Evolutionary conservation across 306 rosid genomes (phyloP).

Genomic region (Lathyrus oleraceus): DNA sequence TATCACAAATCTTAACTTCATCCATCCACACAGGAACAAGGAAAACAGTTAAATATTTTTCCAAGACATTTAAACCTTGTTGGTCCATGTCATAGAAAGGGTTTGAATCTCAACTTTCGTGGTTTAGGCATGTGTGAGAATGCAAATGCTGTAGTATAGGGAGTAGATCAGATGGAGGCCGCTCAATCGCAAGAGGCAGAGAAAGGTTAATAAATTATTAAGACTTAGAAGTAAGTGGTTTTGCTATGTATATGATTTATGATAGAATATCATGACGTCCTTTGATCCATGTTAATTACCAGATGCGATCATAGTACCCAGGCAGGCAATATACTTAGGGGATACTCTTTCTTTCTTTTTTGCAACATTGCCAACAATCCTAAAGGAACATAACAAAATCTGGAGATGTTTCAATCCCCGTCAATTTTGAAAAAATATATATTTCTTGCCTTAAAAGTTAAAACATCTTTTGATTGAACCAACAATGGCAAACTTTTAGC

Average conservation of each 20-base stretch:
- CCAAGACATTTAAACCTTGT: background rate
- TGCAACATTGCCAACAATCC: background rate
- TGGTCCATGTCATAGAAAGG: background rate
- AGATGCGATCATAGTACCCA: slow-evolving; percentile 1
- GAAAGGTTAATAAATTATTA: background rate
- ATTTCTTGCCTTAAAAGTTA: background rate
- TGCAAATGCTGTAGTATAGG: background rate
- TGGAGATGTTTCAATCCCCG: background rate
- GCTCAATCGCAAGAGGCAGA: background rate
- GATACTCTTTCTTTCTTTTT: background rate
- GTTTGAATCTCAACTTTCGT: background rate
- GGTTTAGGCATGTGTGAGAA: slow-evolving; percentile 7
- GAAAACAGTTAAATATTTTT: slow-evolving; percentile 1
- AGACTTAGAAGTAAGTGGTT: background rate
- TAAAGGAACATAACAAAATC: slow-evolving; percentile 10
- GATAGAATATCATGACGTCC: background rate
- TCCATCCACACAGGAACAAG: background rate
- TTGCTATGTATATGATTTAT: background rate
- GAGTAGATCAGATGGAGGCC: background rate
- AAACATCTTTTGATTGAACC: background rate
- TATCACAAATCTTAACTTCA: slow-evolving; percentile 19
- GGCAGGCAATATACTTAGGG: background rate
- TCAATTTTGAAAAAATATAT: background rate
- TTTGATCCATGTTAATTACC: background rate
- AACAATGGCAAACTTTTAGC: background rate